A percentile compares a stretch with the other conserved stretches of the same genome.
These are phyloP conservation scores for Penicillium fimorum DNA, from an alignment of 495 filamentous ascomycete species.

Conservation along the genomic window DNA sequence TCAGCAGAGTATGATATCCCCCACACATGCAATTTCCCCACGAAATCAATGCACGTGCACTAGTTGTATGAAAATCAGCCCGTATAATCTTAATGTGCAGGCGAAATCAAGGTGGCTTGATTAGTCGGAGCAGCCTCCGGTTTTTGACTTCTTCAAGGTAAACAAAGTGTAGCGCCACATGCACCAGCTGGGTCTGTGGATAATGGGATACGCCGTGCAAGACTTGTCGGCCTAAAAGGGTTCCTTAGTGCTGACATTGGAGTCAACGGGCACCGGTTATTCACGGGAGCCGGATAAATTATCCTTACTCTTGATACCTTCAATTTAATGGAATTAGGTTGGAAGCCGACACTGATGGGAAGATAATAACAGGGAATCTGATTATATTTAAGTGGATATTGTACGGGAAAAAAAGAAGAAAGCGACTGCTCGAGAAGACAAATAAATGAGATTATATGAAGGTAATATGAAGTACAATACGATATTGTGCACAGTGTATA, in stretches of 20 bases:
- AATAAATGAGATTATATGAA: no score
- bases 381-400: no score
- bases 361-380: no score
- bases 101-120: conserved; percentile 6
- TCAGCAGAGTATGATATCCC: background rate
- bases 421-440: no score
- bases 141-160: conserved; percentile 5
- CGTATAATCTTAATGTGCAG: background rate
- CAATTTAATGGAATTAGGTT: no score
- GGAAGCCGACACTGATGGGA: no score
- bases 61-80: background rate
- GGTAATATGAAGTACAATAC: no score
- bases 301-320: no score
- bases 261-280: background rate
- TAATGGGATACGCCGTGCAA: background rate
- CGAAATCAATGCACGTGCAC: background rate
- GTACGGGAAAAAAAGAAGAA: no score
- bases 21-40: background rate
- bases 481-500: no score
- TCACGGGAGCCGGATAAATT: background rate
- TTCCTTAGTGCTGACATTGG: background rate
- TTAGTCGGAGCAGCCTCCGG: conserved; percentile 23
- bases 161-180: background rate
- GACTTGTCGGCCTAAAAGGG: background rate
- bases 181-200: background rate